Percentiles rank a stretch among this genome's conserved stretches.
Conservation (phyloP, 441 rosid species). For the Syzygium malaccense region DNA sequence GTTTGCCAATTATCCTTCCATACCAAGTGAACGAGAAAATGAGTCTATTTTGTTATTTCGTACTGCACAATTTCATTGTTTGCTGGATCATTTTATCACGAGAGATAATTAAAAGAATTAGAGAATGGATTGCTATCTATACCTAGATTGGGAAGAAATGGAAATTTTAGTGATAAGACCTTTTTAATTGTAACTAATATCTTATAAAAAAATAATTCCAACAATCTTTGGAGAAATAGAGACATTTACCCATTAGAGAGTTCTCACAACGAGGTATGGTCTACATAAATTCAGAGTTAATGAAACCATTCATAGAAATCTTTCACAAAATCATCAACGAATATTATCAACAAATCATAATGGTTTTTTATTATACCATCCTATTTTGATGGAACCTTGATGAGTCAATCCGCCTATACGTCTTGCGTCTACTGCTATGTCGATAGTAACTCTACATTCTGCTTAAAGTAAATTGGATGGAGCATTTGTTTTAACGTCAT, state of each 20-base stretch:
- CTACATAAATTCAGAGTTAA: background rate
- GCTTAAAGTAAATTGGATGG: background rate
- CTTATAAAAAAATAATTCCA: background rate
- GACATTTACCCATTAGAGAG: background rate
- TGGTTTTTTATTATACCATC: background rate
- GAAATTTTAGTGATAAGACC: background rate
- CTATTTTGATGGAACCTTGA: background rate
- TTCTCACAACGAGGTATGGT: background rate
- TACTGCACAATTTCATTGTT: background rate
- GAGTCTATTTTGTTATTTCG: background rate
- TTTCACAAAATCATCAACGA: background rate
- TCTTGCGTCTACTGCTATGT: background rate
- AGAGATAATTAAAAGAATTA: background rate
- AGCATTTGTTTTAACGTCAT: background rate
- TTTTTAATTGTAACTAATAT: background rate
- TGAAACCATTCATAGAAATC: background rate
- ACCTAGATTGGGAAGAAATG: background rate
- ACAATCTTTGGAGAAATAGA: background rate
- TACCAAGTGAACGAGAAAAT: background rate
- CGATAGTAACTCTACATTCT: background rate
- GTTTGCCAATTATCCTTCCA: background rate
- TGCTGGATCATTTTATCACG: background rate
- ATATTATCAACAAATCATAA: background rate
- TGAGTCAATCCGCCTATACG: background rate
- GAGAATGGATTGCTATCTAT: background rate